Percentiles rank a stretch among this genome's conserved stretches.
phyloP scores from a whole-genome alignment of 495 filamentous ascomycete species.

The Aspergillus ostianus region DNA sequence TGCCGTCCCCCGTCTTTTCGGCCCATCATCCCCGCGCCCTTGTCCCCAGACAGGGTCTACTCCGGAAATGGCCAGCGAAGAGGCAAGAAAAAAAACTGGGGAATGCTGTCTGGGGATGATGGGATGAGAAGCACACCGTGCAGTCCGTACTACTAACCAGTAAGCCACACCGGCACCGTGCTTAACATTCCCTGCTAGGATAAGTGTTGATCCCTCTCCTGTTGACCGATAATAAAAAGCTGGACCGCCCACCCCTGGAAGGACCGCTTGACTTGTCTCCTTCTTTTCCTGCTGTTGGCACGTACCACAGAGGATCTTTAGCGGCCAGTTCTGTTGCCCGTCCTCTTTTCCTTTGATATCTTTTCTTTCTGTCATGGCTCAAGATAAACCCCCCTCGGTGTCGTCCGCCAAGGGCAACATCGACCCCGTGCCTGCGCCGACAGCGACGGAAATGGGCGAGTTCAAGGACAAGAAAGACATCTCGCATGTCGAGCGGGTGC shows the following conservation, averaged over 20 bases:
- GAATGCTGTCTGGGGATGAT: background rate
- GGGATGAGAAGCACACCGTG: too few relatives aligned
- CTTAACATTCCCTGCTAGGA: background rate
- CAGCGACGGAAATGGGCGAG: constrained; percentile 1
- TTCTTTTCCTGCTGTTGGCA: too few relatives aligned
- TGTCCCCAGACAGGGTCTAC: background rate
- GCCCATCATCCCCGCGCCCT: background rate
- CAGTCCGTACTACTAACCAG: background rate
- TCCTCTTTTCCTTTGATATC: background rate
- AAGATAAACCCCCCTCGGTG: constrained; percentile 1
- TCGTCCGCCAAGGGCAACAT: background rate
- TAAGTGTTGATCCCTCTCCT: background rate
- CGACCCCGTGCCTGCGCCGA: background rate
- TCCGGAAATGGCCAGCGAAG: background rate
- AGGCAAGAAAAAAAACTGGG: background rate
- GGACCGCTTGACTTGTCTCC: background rate
- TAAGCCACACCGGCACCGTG: background rate
- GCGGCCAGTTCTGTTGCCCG: background rate
- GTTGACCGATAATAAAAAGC: background rate
- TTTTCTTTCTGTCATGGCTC: constrained; percentile 9
- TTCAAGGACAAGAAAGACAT: constrained; percentile 33
- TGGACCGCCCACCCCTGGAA: background rate
- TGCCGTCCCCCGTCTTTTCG: background rate
- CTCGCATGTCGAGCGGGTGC: constrained; percentile 48
- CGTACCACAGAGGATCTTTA: background rate